A percentile compares a stretch with the other conserved stretches of the same genome.
phyloP scores from a whole-genome alignment of 2,329 filamentous ascomycete species.

The Ophidiomyces ophidiicola region DNA sequence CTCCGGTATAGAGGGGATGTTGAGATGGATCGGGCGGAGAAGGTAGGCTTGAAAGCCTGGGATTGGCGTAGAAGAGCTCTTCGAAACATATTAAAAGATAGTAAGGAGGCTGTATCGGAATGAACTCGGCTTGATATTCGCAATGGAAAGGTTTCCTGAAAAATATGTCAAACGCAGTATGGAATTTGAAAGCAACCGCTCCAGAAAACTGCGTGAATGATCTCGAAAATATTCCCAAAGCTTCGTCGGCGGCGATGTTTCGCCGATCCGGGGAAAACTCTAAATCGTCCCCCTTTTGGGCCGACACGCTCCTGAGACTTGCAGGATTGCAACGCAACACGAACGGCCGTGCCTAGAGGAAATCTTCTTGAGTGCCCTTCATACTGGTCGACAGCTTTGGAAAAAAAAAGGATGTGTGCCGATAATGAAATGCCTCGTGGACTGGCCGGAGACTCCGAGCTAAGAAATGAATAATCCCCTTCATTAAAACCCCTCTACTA shows the following conservation, averaged over 20 bases:
- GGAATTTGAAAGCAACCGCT: conserved; percentile 14
- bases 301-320: no score
- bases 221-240: background rate
- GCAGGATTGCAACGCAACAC: no score
- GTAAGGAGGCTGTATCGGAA: background rate
- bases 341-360: no score
- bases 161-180: background rate
- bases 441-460: no score
- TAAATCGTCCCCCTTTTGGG: conserved; percentile 1
- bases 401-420: no score
- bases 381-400: no score
- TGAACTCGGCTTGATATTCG: background rate
- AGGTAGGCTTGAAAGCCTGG: conserved; percentile 27
- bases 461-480: no score
- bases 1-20: conserved; percentile 24
- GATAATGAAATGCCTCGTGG: no score
- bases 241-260: background rate
- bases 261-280: background rate
- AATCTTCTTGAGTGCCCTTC: no score
- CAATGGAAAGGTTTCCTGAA: background rate
- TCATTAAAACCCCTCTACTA: no score
- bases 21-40: conserved; percentile 25
- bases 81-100: conserved; percentile 29
- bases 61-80: conserved; percentile 33
- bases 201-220: background rate